Conservation (phyloP, 352 stramenopile genomes). For the Blastocystis hominis region DNA sequence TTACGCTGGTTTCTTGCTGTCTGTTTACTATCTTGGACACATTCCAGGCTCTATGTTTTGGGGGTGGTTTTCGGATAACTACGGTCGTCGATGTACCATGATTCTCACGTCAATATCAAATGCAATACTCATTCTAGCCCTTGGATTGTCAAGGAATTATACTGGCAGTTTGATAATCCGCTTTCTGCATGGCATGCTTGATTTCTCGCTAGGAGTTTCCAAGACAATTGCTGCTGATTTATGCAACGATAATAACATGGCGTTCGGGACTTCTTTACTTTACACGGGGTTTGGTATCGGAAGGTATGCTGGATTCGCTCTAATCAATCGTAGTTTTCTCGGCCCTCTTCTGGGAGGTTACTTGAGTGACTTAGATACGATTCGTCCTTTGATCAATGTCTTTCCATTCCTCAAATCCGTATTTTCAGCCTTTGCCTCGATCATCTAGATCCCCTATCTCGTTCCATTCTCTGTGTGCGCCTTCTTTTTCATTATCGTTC, state of each 20-base stretch:
- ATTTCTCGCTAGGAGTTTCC: not conserved
- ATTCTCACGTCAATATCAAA: constrained; percentile 28
- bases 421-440: not conserved
- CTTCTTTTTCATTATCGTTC: constrained; percentile 13
- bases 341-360: constrained; percentile 51
- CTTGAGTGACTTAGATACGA: not conserved
- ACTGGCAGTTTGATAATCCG: constrained; percentile 19
- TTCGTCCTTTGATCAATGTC: not conserved
- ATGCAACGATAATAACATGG: constrained; percentile 35
- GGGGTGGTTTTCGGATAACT: constrained; percentile 54
- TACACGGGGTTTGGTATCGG: not conserved
- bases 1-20: constrained; percentile 41
- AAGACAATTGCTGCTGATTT: constrained; percentile 45
- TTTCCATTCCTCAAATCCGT: constrained; percentile 38
- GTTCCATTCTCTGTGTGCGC: constrained; percentile 31
- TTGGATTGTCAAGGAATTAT: constrained; percentile 45
- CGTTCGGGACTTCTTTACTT: constrained; percentile 7
- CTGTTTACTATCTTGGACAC: constrained; percentile 31
- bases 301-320: not conserved
- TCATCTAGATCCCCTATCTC: constrained; percentile 1
- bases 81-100: not conserved
- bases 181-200: constrained; percentile 17
- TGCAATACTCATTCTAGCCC: not conserved
- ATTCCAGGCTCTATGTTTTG: constrained; percentile 51
- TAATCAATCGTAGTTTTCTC: not conserved